Percentiles rank a stretch among this genome's conserved stretches.
Evolutionary conservation across 768 basidiomycete species (phyloP).

Genomic region (Lactarius hengduanensis): DNA sequence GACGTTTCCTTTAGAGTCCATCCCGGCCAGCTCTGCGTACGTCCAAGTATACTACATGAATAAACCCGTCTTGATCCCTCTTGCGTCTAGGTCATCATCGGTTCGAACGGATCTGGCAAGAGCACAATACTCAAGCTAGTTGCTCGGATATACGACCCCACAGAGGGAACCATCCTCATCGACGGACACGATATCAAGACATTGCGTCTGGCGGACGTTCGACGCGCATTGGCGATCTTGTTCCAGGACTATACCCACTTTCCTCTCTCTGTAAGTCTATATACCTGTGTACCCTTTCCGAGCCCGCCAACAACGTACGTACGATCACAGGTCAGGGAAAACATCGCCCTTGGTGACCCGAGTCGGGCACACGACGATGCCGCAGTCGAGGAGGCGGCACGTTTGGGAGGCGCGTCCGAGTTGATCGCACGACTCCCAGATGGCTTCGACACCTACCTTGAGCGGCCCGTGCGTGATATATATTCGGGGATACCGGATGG

Average conservation of each 20-base stretch:
- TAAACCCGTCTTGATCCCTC: neutral
- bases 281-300: neutral
- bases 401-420: constrained; percentile 64
- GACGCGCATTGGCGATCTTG: constrained; percentile 67
- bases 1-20: constrained; percentile 69
- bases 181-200: constrained; percentile 61
- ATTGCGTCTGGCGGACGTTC: constrained; percentile 59
- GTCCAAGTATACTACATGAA: constrained; percentile 29
- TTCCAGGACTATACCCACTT: constrained; percentile 84
- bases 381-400: constrained; percentile 63
- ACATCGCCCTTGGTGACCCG: constrained; percentile 74
- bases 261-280: constrained; percentile 60
- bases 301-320: neutral
- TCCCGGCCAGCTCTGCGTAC: constrained; percentile 71
- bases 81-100: constrained; percentile 63
- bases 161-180: constrained; percentile 67
- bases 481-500: constrained; percentile 68
- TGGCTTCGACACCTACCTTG: constrained; percentile 68
- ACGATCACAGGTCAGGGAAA: constrained; percentile 61
- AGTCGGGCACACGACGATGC: constrained; percentile 50
- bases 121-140: constrained; percentile 78
- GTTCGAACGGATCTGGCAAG: constrained; percentile 76
- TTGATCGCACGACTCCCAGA: constrained; percentile 66
- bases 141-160: constrained; percentile 65
- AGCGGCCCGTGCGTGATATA: constrained; percentile 64